Percentiles rank a stretch among this genome's conserved stretches.
These are phyloP conservation scores for Fomitopsis schrenkii DNA, from an alignment of 1,284 basidiomycete species.

Conservation along the genomic window DNA sequence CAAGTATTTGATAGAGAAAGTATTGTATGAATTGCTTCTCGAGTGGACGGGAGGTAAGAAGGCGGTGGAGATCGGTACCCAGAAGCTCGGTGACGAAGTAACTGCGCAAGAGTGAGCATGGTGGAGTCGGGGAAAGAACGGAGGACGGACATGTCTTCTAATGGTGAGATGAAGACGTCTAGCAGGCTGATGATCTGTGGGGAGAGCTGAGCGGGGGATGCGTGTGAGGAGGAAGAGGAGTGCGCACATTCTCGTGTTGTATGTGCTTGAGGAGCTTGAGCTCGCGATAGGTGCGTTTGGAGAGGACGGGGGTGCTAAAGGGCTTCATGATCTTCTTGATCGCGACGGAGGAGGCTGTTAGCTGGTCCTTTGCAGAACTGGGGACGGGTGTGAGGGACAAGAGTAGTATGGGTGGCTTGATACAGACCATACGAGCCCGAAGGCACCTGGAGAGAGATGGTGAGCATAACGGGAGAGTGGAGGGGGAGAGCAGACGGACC, in stretches of 20 bases:
- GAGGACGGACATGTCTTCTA: constrained; percentile 87
- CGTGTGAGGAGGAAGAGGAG: background rate
- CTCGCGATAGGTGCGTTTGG: constrained; percentile 97
- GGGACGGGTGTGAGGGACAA: background rate
- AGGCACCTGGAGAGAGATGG: constrained; percentile 60
- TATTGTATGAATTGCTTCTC: constrained; percentile 99
- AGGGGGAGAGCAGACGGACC: constrained; percentile 48
- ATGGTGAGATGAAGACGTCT: constrained; percentile 98
- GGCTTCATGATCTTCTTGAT: constrained; percentile 89
- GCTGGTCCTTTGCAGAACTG: constrained; percentile 96
- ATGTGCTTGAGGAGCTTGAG: constrained; percentile 99
- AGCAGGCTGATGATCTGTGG: constrained; percentile 93
- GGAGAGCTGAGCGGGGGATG: constrained; percentile 1
- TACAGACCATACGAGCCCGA: constrained; percentile 90
- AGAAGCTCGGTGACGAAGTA: constrained; percentile 99
- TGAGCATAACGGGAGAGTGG: constrained; percentile 12
- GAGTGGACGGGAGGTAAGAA: constrained; percentile 92
- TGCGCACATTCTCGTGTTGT: constrained; percentile 91
- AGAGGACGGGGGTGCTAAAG: constrained; percentile 90
- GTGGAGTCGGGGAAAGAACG: constrained; percentile 2
- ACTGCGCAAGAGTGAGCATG: constrained; percentile 34
- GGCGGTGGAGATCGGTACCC: constrained; percentile 95
- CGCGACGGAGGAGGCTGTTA: constrained; percentile 90
- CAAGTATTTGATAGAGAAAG: constrained; percentile 98
- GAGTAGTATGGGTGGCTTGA: background rate